Evolutionary conservation across 23 red algal species (phyloP).

Genomic region (Gracilaria vermiculophylla): DNA sequence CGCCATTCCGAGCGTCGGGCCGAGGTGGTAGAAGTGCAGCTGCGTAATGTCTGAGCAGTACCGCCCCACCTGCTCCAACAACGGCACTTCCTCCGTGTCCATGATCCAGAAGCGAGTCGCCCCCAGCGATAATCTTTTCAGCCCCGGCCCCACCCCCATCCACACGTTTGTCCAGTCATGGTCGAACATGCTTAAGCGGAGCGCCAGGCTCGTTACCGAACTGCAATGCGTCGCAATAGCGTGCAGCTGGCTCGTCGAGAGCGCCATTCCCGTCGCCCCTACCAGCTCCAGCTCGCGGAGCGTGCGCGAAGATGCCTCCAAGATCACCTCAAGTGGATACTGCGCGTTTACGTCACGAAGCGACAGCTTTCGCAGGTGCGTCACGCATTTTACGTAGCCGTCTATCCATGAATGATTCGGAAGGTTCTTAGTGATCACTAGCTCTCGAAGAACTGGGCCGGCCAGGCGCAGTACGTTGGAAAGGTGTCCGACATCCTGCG

Average conservation of each 20-base stretch:
- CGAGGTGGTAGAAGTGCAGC: conserved; percentile 56
- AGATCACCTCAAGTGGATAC: conserved; percentile 28
- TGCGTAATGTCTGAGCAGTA: conserved; percentile 30
- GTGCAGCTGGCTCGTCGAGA: conserved; percentile 23
- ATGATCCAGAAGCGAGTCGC: conserved; percentile 50
- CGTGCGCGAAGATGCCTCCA: conserved; percentile 20
- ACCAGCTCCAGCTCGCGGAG: conserved; percentile 47
- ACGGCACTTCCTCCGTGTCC: conserved; percentile 39
- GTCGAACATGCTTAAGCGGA: conserved; percentile 48
- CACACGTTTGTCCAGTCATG: conserved; percentile 51
- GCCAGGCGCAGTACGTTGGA: background rate
- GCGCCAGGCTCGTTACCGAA: conserved; percentile 35
- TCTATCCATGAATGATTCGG: conserved; percentile 21
- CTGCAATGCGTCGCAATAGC: conserved; percentile 41
- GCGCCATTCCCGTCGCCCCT: conserved; percentile 40
- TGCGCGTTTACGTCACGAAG: conserved; percentile 36
- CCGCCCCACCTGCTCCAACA: conserved; percentile 47
- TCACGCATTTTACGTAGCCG: background rate
- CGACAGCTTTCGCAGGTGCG: conserved; percentile 38
- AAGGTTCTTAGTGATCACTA: conserved; percentile 46
- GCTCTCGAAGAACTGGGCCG: conserved; percentile 17
- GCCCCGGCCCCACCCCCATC: conserved; percentile 47
- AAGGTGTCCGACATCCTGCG: conserved; percentile 20
- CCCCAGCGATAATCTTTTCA: conserved; percentile 43
- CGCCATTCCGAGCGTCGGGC: conserved; percentile 36